Evolutionary conservation across 495 filamentous ascomycete species (phyloP).

Genomic region (Annulohypoxylon bovei): DNA sequence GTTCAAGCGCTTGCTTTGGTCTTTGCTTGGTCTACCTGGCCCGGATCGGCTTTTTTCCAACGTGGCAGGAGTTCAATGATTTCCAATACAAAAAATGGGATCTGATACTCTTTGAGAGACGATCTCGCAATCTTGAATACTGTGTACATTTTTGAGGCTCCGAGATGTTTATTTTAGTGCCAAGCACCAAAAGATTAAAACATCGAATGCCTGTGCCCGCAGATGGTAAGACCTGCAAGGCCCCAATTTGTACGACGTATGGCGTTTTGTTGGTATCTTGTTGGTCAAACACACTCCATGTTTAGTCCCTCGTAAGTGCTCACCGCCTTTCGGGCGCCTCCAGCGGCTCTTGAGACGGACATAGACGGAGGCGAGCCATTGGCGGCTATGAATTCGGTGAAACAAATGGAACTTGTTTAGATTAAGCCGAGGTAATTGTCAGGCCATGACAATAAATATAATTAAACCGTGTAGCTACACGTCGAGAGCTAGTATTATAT

Average conservation of each 20-base stretch:
- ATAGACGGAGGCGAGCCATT: conserved; percentile 11
- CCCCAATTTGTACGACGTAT: conserved; percentile 25
- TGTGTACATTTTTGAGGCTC: conserved; percentile 33
- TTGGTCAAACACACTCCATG: not conserved
- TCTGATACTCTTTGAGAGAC: not conserved
- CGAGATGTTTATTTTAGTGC: conserved; percentile 28
- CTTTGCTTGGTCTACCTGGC: not conserved
- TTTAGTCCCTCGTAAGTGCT: conserved; percentile 15
- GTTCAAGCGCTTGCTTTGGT: conserved; percentile 2
- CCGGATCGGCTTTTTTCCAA: conserved; percentile 9
- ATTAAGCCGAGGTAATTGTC: not conserved
- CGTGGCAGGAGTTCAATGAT: conserved; percentile 2
- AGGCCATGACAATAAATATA: conserved; percentile 3
- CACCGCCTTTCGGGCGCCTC: conserved; percentile 40
- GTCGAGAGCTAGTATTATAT: conserved; percentile 17
- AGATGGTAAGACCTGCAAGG: conserved; percentile 12
- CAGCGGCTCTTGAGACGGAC: conserved; percentile 32
- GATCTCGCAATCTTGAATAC: conserved; percentile 21
- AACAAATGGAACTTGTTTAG: not conserved
- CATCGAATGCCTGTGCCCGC: conserved; percentile 19
- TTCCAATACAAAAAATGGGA: not conserved
- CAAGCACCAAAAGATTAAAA: conserved; percentile 1
- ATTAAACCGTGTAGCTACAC: conserved; percentile 7
- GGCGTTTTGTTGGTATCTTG: conserved; percentile 10
- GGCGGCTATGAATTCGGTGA: conserved; percentile 23